Percentiles rank a stretch among this genome's conserved stretches.
Conservation (phyloP, 2,329 filamentous ascomycete genomes). For the Cladosporium sp. region DNA sequence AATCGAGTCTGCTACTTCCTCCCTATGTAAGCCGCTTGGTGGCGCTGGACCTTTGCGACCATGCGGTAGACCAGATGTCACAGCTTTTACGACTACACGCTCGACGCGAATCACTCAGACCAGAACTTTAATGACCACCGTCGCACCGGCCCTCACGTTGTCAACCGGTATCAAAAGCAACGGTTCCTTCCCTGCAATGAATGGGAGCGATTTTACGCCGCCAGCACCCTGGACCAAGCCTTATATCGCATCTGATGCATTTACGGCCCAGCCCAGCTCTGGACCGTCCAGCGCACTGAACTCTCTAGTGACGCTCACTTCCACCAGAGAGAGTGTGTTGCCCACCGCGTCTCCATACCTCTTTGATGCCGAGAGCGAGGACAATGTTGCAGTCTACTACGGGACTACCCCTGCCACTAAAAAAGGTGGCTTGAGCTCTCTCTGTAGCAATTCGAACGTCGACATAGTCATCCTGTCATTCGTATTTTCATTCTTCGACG, state of each 20-base stretch:
- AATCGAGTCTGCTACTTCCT: not conserved
- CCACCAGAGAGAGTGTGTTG: not conserved
- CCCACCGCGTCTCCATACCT: slow-evolving; percentile 22
- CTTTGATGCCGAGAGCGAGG: slow-evolving; percentile 45
- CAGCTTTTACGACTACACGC: not conserved
- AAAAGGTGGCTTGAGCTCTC: slow-evolving; percentile 45
- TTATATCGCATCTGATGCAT: not conserved
- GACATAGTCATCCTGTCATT: slow-evolving; percentile 60
- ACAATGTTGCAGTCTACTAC: slow-evolving; percentile 58
- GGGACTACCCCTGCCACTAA: slow-evolving; percentile 54
- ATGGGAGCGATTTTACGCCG: not conserved
- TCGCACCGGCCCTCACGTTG: not conserved
- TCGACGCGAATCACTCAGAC: slow-evolving; percentile 7
- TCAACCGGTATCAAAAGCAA: not conserved
- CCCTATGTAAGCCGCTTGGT: not conserved
- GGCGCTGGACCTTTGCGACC: not conserved
- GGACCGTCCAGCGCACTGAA: not conserved
- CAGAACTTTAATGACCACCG: not conserved
- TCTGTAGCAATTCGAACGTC: slow-evolving; percentile 52
- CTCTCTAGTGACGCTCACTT: not conserved
- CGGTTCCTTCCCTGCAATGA: not conserved
- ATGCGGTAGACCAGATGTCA: not conserved
- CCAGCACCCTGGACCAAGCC: slow-evolving; percentile 13
- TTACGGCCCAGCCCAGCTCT: not conserved
- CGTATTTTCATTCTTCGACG: slow-evolving; percentile 54